A percentile compares a stretch with the other conserved stretches of the same genome.
These are phyloP conservation scores for Symbiotaphrina buchneri DNA, from an alignment of 495 filamentous ascomycete genomes.

Conservation along the genomic window DNA sequence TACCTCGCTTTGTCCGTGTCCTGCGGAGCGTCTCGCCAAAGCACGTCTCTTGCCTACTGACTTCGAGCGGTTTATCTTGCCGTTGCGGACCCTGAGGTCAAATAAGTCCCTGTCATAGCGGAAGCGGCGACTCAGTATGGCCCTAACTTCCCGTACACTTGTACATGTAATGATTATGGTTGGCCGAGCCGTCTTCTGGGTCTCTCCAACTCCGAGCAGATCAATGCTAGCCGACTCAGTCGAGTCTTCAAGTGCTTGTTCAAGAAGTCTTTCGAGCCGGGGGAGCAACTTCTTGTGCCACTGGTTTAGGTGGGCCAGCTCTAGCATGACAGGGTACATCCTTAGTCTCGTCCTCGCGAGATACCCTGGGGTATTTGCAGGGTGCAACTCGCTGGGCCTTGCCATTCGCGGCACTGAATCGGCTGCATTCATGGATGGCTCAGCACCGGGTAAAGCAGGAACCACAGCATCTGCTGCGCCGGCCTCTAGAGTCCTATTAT, in stretches of 20 bases:
- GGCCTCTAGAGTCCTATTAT: too few relatives aligned
- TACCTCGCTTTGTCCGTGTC: conserved; percentile 6
- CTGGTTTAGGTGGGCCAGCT: conserved; percentile 9
- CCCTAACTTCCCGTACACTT: conserved; percentile 16
- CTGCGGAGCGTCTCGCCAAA: conserved; percentile 11
- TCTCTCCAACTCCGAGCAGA: conserved; percentile 19
- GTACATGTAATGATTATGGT: conserved; percentile 23
- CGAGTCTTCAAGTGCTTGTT: conserved; percentile 14
- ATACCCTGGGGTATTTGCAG: too few relatives aligned
- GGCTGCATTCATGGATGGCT: too few relatives aligned
- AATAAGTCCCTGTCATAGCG: conserved; percentile 14
- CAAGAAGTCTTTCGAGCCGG: conserved; percentile 15
- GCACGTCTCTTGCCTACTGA: conserved; percentile 2
- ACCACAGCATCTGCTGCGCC: too few relatives aligned
- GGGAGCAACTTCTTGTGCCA: conserved; percentile 16
- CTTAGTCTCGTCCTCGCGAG: conserved; percentile 1
- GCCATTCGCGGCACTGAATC: too few relatives aligned
- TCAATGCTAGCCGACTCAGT: conserved; percentile 18
- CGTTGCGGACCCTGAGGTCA: conserved; percentile 19
- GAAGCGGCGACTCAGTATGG: conserved; percentile 13
- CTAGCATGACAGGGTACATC: conserved; percentile 15
- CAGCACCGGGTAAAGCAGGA: too few relatives aligned
- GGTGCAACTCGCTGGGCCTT: too few relatives aligned
- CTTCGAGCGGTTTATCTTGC: conserved; percentile 12
- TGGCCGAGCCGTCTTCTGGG: conserved; percentile 14